These are phyloP conservation scores for Leptodontidium sp. DNA, from an alignment of 2,329 filamentous ascomycete genomes.

Conservation along the genomic window DNA sequence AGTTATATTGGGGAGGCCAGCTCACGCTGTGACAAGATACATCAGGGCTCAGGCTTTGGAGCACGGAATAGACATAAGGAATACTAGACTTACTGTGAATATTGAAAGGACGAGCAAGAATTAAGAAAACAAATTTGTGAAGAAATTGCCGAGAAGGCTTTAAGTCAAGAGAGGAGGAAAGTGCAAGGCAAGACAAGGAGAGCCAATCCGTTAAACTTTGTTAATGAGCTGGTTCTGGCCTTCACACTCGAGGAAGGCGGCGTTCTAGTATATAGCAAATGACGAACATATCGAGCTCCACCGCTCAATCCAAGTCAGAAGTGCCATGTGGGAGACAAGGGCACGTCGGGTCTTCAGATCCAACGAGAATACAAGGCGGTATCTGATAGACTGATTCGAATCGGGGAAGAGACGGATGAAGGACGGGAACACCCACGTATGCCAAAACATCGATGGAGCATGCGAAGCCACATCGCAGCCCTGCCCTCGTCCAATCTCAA, in stretches of 20 bases:
- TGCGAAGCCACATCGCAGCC: slow-evolving; percentile 4
- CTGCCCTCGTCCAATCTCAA: slow-evolving; percentile 9
- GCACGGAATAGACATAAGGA: not conserved
- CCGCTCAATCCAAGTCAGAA: no score
- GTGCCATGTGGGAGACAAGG: no score
- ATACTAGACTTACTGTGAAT: not conserved
- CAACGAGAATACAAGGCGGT: slow-evolving; percentile 5
- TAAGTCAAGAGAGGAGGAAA: not conserved
- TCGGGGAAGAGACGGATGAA: not conserved
- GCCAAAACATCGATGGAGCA: not conserved
- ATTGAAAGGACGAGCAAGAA: not conserved
- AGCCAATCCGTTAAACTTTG: not conserved
- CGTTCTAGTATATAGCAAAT: not conserved
- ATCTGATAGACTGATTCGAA: not conserved
- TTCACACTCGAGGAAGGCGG: not conserved
- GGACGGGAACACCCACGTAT: slow-evolving; percentile 2
- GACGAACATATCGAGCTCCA: not conserved
- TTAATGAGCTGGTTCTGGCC: not conserved
- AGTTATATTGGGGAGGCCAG: slow-evolving; percentile 1
- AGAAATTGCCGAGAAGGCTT: not conserved
- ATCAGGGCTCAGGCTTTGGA: slow-evolving; percentile 7
- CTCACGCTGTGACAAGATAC: slow-evolving; percentile 9
- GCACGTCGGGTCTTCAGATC: not conserved
- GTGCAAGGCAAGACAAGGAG: not conserved
- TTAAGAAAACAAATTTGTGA: not conserved